A percentile compares a stretch with the other conserved stretches of the same genome.
Conservation (phyloP, 2,329 filamentous ascomycete genomes). For the Paraphaeosphaeria minitans region DNA sequence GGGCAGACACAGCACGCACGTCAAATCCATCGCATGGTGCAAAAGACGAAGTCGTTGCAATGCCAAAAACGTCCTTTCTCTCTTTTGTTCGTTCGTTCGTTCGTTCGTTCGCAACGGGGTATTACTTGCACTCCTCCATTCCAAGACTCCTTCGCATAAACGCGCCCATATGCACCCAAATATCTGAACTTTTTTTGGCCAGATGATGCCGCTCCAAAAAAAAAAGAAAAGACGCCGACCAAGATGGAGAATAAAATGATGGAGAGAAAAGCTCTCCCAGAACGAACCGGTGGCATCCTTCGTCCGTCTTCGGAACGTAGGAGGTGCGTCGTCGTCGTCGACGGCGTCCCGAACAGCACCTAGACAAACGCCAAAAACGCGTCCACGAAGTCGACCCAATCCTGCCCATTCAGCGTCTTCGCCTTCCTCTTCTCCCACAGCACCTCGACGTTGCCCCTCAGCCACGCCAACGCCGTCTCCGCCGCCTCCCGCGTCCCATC, state of each 20-base stretch:
- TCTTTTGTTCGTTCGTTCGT: too few relatives aligned
- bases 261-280: not conserved
- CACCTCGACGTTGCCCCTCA: constrained; percentile 30
- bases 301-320: not conserved
- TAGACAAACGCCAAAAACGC: constrained; percentile 39
- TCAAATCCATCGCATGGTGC: too few relatives aligned
- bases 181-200: not conserved
- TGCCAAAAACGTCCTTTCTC: too few relatives aligned
- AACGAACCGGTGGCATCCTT: not conserved
- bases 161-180: not conserved
- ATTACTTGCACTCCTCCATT: too few relatives aligned
- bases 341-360: too few relatives aligned
- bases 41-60: too few relatives aligned
- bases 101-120: too few relatives aligned
- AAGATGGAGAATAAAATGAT: not conserved
- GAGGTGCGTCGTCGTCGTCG: too few relatives aligned
- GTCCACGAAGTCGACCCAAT: constrained; percentile 44
- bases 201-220: not conserved
- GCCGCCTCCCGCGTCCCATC: constrained; percentile 41
- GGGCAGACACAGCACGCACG: too few relatives aligned
- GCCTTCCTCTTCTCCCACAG: constrained; percentile 42
- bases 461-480: constrained; percentile 27
- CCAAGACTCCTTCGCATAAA: too few relatives aligned
- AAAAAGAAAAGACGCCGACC: not conserved
- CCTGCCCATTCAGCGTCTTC: constrained; percentile 39